phyloP scores from a whole-genome alignment of 202 grass and related monocot species.

The Setaria italica region DNA sequence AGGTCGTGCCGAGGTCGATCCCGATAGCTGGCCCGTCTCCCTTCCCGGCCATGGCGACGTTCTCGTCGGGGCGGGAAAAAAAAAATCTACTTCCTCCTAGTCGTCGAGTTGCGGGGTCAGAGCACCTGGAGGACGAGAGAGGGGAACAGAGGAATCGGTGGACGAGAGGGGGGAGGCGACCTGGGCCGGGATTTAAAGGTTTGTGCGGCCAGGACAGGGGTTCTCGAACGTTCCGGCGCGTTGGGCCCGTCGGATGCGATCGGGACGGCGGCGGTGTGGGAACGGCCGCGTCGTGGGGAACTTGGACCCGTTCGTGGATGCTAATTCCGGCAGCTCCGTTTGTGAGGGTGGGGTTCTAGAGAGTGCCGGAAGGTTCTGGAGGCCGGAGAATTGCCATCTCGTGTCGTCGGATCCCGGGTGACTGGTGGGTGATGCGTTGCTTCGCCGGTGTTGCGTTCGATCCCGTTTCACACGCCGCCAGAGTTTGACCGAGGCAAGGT shows the following conservation, averaged over 20 bases:
- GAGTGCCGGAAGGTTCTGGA: constrained; percentile 51
- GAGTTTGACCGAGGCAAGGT: constrained; percentile 29
- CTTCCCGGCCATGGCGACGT: constrained; percentile 60
- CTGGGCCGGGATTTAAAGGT: constrained; percentile 42
- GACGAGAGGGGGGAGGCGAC: background rate
- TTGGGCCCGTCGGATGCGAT: constrained; percentile 46
- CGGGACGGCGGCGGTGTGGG: background rate
- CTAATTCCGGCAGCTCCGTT: constrained; percentile 11
- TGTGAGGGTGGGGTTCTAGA: background rate
- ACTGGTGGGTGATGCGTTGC: background rate
- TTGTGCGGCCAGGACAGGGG: background rate
- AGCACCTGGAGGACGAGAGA: background rate
- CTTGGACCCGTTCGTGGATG: constrained; percentile 26
- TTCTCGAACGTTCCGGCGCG: constrained; percentile 59
- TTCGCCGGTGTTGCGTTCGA: background rate
- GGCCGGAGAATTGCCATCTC: background rate
- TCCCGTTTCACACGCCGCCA: constrained; percentile 11
- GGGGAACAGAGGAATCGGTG: constrained; percentile 8
- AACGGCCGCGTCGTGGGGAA: constrained; percentile 17
- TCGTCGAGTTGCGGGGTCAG: background rate
- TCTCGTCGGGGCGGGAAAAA: constrained; percentile 39
- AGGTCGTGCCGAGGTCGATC: constrained; percentile 89
- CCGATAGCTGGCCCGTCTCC: constrained; percentile 91
- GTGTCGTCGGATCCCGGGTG: background rate
- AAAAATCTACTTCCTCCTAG: background rate